Conservation (phyloP, 1,139 yeast species). For the Kodamaea sp. region DNA sequence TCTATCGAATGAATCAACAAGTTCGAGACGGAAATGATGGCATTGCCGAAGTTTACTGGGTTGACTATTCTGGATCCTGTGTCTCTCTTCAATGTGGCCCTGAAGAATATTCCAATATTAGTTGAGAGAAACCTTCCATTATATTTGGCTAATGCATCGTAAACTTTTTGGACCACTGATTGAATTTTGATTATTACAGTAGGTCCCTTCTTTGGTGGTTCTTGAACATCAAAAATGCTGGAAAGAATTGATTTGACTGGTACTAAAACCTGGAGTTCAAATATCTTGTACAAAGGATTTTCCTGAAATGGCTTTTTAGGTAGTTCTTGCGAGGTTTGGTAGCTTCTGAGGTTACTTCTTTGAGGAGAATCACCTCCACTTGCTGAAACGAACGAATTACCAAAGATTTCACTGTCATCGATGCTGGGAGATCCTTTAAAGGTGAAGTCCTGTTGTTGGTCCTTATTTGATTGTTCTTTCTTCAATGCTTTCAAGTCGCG, state of each 20-base stretch:
- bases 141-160: conserved; percentile 5
- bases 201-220: neutral
- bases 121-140: conserved; percentile 15
- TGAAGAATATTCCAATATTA: conserved; percentile 46
- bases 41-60: conserved; percentile 61
- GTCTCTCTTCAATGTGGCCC: conserved; percentile 52
- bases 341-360: conserved; percentile 4
- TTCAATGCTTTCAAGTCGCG: conserved; percentile 36
- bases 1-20: conserved; percentile 60
- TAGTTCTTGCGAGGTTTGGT: neutral
- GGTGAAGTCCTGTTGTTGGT: neutral
- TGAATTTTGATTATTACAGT: neutral
- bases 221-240: conserved; percentile 3
- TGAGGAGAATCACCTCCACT: conserved; percentile 7
- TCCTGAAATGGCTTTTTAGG: conserved; percentile 3
- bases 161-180: neutral
- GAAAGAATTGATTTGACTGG: conserved; percentile 16
- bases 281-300: conserved; percentile 9
- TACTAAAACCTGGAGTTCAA: conserved; percentile 14
- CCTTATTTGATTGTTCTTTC: conserved; percentile 6
- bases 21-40: conserved; percentile 61
- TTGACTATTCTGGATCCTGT: conserved; percentile 60
- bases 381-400: conserved; percentile 23
- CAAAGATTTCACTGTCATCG: conserved; percentile 31
- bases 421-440: neutral